Evolutionary conservation across 441 rosid genomes (phyloP).

Genomic region (Rhodomyrtus psidioides): DNA sequence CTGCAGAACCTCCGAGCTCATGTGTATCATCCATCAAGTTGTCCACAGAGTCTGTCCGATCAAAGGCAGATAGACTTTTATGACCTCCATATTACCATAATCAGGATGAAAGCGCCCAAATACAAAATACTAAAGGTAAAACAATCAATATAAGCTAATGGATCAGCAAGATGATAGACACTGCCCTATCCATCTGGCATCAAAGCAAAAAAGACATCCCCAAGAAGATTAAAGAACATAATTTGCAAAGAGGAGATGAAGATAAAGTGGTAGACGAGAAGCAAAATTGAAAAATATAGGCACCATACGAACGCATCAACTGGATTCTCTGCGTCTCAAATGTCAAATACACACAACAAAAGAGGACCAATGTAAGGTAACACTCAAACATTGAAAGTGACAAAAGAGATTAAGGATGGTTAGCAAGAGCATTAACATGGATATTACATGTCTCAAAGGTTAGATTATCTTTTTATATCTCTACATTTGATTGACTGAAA

Average conservation of each 20-base stretch:
- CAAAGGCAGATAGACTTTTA: neutral
- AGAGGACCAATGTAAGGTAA: neutral
- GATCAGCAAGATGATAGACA: neutral
- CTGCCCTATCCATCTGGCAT: neutral
- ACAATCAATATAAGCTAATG: neutral
- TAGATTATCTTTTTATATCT: neutral
- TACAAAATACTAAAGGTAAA: neutral
- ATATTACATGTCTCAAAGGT: neutral
- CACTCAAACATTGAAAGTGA: neutral
- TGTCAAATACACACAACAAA: neutral
- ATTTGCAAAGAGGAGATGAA: neutral
- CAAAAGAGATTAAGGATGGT: neutral
- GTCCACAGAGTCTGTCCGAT: conserved; percentile 68
- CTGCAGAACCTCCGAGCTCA: conserved; percentile 81
- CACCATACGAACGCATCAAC: neutral
- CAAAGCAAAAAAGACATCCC: neutral
- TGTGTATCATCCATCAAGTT: conserved; percentile 80
- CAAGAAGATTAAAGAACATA: neutral
- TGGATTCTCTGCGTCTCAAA: neutral
- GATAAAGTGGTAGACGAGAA: neutral
- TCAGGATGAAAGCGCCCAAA: neutral
- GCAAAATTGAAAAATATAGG: neutral
- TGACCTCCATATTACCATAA: neutral
- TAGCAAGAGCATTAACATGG: neutral
- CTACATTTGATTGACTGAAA: neutral